Conservation (phyloP, 2,329 filamentous ascomycete species). For the Coleophoma crateriformis region DNA sequence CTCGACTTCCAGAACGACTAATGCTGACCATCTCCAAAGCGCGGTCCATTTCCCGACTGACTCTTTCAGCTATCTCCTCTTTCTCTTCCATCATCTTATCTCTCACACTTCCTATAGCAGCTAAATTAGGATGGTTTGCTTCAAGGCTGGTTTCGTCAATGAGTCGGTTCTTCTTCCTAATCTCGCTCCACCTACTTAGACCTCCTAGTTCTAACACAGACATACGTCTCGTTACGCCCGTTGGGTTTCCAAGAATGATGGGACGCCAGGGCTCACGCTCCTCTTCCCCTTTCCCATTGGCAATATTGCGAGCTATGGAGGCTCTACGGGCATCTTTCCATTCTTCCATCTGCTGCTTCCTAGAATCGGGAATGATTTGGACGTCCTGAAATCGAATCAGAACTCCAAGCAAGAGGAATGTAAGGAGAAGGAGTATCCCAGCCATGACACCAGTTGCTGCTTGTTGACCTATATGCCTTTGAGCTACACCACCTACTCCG, state of each 20-base stretch:
- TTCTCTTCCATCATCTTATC: slow-evolving; percentile 16
- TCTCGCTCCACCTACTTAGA: slow-evolving; percentile 68
- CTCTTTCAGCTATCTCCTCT: slow-evolving; percentile 6
- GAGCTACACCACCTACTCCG: slow-evolving; percentile 61
- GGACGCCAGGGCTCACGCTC: slow-evolving; percentile 55
- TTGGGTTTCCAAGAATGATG: slow-evolving; percentile 66
- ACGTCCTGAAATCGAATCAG: slow-evolving; percentile 61
- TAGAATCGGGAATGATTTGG: slow-evolving; percentile 63
- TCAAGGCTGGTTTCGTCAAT: slow-evolving; percentile 37
- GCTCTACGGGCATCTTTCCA: slow-evolving; percentile 43
- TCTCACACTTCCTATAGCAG: slow-evolving; percentile 16
- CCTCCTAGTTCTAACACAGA: slow-evolving; percentile 65
- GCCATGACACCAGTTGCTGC: slow-evolving; percentile 64
- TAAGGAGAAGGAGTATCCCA: slow-evolving; percentile 59
- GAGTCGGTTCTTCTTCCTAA: slow-evolving; percentile 53
- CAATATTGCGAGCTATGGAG: slow-evolving; percentile 33
- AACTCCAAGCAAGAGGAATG: slow-evolving; percentile 54
- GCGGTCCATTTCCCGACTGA: not conserved
- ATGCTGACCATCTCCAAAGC: not conserved
- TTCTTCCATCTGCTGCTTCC: slow-evolving; percentile 46
- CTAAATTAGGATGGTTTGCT: slow-evolving; percentile 24
- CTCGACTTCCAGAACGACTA: not conserved
- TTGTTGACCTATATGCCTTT: slow-evolving; percentile 60
- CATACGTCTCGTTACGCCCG: slow-evolving; percentile 62
- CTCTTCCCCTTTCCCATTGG: slow-evolving; percentile 16